phyloP scores from a whole-genome alignment of 805 yeast species.

The Candida saitoana region DNA sequence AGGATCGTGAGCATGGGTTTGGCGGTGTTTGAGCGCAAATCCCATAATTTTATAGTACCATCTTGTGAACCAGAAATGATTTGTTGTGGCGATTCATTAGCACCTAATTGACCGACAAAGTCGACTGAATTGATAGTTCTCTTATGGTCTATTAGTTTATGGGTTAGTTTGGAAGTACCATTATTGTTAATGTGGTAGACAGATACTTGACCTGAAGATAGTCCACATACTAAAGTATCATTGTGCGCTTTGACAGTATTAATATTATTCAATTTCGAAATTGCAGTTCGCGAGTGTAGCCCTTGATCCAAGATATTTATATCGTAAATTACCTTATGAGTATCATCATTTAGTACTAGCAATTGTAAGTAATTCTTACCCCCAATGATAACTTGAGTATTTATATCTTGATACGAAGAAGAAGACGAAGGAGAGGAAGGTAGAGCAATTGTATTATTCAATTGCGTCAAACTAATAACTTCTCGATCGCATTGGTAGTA shows the following conservation, averaged over 20 bases:
- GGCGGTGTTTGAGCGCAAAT: conserved; percentile 45
- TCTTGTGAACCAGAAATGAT: conserved; percentile 67
- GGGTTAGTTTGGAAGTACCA: conserved; percentile 28
- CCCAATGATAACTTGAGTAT: conserved; percentile 36
- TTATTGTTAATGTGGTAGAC: conserved; percentile 28
- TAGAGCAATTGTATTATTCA: conserved; percentile 9
- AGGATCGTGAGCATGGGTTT: conserved; percentile 48
- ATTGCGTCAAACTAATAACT: conserved; percentile 21
- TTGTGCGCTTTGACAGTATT: conserved; percentile 35
- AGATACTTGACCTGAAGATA: conserved; percentile 32
- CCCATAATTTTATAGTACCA: conserved; percentile 76
- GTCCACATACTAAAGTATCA: conserved; percentile 37
- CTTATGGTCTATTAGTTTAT: conserved; percentile 36
- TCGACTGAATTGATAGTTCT: conserved; percentile 41
- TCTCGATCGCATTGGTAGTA: conserved; percentile 25
- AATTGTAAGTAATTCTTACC: conserved; percentile 39
- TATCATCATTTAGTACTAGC: conserved; percentile 29
- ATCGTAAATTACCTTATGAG: conserved; percentile 29
- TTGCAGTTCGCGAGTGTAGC: not conserved
- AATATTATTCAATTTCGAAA: conserved; percentile 26
- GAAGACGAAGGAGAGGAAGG: conserved; percentile 5
- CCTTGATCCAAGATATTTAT: conserved; percentile 28
- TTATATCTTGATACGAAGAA: conserved; percentile 6
- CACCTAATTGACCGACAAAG: conserved; percentile 20
- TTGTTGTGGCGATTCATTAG: conserved; percentile 15